These are phyloP conservation scores for Eutrema japonicum DNA, from an alignment of 345 rosid genomes.

Conservation along the genomic window DNA sequence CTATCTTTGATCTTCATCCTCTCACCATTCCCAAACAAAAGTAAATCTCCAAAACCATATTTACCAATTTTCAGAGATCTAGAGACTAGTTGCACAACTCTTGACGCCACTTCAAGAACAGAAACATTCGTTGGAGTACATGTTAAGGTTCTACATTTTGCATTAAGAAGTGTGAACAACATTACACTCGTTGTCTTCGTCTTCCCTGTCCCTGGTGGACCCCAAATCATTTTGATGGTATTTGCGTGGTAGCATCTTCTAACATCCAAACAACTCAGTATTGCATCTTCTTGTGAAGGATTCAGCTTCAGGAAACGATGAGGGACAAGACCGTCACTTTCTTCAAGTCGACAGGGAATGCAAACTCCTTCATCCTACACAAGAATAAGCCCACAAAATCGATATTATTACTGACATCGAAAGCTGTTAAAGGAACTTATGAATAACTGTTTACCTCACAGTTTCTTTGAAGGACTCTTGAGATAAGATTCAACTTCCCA, in stretches of 20 bases:
- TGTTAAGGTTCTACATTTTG: constrained; percentile 50
- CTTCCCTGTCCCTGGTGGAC: constrained; percentile 67
- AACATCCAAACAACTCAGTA: constrained; percentile 38
- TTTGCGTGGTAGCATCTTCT: constrained; percentile 39
- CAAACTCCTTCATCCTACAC: constrained; percentile 42
- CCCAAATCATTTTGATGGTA: constrained; percentile 51
- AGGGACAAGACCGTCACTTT: constrained; percentile 39
- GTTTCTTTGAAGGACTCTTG: constrained; percentile 41
- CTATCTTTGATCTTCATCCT: constrained; percentile 46
- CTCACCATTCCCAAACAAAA: constrained; percentile 48
- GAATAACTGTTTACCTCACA: constrained; percentile 26
- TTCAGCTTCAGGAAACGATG: constrained; percentile 48
- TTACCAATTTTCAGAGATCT: constrained; percentile 36
- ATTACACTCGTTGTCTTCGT: constrained; percentile 49
- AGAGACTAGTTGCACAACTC: constrained; percentile 40
- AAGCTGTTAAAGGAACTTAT: constrained; percentile 3
- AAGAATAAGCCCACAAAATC: neutral
- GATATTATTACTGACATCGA: neutral
- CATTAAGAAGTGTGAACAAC: constrained; percentile 40
- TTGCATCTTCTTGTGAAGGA: constrained; percentile 48
- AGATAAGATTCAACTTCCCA: constrained; percentile 39
- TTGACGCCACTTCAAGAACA: constrained; percentile 47
- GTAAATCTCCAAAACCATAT: constrained; percentile 49
- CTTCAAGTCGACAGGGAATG: constrained; percentile 32
- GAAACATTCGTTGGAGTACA: constrained; percentile 58